phyloP scores from a whole-genome alignment of 371 early-diverging fungal species.

The Zopfochytrium polystomum region DNA sequence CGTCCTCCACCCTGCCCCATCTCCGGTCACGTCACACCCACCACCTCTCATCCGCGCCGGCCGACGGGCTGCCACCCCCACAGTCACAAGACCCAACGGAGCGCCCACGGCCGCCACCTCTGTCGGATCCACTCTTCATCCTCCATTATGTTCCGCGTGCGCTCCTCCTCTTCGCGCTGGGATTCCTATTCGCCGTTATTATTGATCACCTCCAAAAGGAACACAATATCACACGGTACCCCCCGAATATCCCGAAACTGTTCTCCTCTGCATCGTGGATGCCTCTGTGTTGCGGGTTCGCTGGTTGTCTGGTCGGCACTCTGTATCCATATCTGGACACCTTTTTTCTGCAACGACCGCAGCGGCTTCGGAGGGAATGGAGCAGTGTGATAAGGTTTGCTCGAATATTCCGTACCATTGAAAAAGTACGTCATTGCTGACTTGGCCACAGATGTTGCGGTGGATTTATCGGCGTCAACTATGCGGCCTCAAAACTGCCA shows the following conservation, averaged over 20 bases:
- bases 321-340: slow-evolving; percentile 50
- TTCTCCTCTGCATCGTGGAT: slow-evolving; percentile 55
- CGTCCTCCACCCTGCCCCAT: no score
- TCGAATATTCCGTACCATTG: slow-evolving; percentile 1
- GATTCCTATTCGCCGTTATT: slow-evolving; percentile 53
- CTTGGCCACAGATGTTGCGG: slow-evolving; percentile 46
- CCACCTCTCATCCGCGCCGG: no score
- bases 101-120: background rate
- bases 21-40: no score
- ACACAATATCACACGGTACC: slow-evolving; percentile 47
- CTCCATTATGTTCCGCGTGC: background rate
- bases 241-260: slow-evolving; percentile 26
- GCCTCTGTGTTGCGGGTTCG: slow-evolving; percentile 51
- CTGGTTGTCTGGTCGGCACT: slow-evolving; percentile 52
- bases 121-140: background rate
- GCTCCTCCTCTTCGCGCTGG: slow-evolving; percentile 48
- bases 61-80: no score
- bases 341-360: slow-evolving; percentile 25
- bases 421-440: no score
- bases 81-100: background rate
- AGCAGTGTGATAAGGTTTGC: slow-evolving; percentile 50
- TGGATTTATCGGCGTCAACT: slow-evolving; percentile 58
- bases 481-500: slow-evolving; percentile 55
- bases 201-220: slow-evolving; percentile 56
- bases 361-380: slow-evolving; percentile 45